Evolutionary conservation across 108 stramenopile genomes (phyloP).

Genomic region (Pelagomonas calceolata): DNA sequence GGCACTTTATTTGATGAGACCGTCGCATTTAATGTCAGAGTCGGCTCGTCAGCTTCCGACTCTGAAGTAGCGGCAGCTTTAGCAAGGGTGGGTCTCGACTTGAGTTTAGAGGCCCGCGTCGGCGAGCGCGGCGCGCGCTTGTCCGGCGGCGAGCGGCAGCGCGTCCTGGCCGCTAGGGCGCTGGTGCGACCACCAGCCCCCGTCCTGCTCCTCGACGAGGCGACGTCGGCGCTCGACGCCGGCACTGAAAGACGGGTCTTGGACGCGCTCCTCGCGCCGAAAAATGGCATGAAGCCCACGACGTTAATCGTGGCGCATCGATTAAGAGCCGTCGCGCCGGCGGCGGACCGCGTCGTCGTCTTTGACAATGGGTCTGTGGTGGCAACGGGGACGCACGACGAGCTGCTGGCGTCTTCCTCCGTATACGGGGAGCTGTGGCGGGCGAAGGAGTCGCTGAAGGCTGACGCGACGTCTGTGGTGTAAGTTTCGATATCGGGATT

Average conservation of each 20-base stretch:
- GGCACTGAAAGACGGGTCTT: slow-evolving; percentile 3
- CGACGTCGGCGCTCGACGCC: slow-evolving; percentile 14
- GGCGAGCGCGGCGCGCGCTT: slow-evolving; percentile 23
- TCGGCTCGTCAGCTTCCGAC: too few relatives aligned
- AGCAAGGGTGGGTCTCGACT: too few relatives aligned
- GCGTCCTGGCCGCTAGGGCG: slow-evolving; percentile 16
- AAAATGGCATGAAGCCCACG: not conserved
- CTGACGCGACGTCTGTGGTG: too few relatives aligned
- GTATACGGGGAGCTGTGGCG: not conserved
- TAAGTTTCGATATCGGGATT: too few relatives aligned
- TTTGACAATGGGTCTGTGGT: not conserved
- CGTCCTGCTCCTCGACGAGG: slow-evolving; percentile 14
- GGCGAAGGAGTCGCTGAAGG: not conserved
- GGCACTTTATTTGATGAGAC: slow-evolving; percentile 11
- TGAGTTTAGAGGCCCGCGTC: too few relatives aligned
- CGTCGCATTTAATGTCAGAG: slow-evolving; percentile 1
- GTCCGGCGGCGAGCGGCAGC: slow-evolving; percentile 20
- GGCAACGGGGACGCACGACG: not conserved
- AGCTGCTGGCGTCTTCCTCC: not conserved
- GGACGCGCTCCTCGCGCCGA: not conserved
- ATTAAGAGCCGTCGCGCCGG: not conserved
- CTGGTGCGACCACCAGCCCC: not conserved
- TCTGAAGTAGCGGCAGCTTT: too few relatives aligned
- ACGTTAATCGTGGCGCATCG: slow-evolving; percentile 8
- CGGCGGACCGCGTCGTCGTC: not conserved